Evolutionary conservation across 164 flowering plant genomes (phyloP).

Genomic region (Cinnamomum micranthum): DNA sequence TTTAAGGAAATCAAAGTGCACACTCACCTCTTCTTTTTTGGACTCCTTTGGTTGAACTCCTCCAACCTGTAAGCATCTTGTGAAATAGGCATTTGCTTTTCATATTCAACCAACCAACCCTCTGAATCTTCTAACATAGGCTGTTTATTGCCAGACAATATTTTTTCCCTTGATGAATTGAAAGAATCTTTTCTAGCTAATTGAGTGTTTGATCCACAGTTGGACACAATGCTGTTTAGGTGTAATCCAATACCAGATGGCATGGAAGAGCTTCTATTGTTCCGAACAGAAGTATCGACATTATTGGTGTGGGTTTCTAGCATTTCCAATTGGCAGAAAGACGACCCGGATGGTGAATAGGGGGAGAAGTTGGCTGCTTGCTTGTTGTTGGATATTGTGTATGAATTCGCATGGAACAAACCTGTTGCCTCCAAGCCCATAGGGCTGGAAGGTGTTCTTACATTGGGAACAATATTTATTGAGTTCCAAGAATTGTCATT

Average conservation of each 20-base stretch:
- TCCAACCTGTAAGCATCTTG: slow-evolving; percentile 25
- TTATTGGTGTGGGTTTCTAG: slow-evolving; percentile 9
- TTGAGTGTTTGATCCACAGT: slow-evolving; percentile 18
- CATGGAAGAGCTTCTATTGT: slow-evolving; percentile 29
- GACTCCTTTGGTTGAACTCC: slow-evolving; percentile 42
- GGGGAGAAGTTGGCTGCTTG: slow-evolving; percentile 12
- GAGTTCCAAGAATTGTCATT: slow-evolving; percentile 1
- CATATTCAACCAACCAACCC: slow-evolving; percentile 16
- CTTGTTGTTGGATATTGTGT: slow-evolving; percentile 14
- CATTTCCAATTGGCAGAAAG: slow-evolving; percentile 6
- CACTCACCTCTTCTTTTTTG: slow-evolving; percentile 51
- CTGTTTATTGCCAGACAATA: slow-evolving; percentile 6
- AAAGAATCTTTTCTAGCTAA: slow-evolving; percentile 16
- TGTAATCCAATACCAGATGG: slow-evolving; percentile 38
- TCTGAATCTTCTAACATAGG: slow-evolving; percentile 17
- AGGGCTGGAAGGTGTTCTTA: slow-evolving; percentile 15
- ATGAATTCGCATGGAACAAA: slow-evolving; percentile 12
- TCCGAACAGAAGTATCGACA: slow-evolving; percentile 13
- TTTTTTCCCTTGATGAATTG: slow-evolving; percentile 16
- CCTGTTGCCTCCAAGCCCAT: not conserved
- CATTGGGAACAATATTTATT: slow-evolving; percentile 2
- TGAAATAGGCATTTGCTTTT: slow-evolving; percentile 20
- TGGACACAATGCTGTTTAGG: slow-evolving; percentile 21
- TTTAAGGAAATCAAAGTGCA: slow-evolving; percentile 1
- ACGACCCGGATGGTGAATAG: slow-evolving; percentile 9